Evolutionary conservation across 192 early-diverging fungal species (phyloP).

Genomic region (Geosiphon pyriformis): DNA sequence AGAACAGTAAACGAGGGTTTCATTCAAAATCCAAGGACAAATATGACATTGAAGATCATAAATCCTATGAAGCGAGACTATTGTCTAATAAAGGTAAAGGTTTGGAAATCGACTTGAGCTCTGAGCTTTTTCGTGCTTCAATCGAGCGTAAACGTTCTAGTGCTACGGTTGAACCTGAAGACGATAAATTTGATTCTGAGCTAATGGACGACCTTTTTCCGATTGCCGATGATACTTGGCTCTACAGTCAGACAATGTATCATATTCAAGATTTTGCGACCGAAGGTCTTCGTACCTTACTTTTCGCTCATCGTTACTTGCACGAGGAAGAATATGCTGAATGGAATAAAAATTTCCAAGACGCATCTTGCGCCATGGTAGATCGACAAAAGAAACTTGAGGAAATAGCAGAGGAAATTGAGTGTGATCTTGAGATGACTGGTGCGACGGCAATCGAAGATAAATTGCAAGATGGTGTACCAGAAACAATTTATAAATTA

Average conservation of each 20-base stretch:
- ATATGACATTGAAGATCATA: too few relatives aligned
- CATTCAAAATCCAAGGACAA: too few relatives aligned
- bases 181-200: constrained; percentile 29
- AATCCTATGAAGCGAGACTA: too few relatives aligned
- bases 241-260: constrained; percentile 53
- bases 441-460: constrained; percentile 91
- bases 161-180: constrained; percentile 28
- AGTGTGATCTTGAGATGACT: constrained; percentile 65
- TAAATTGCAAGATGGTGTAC: constrained; percentile 79
- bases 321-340: constrained; percentile 55
- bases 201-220: constrained; percentile 28
- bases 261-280: constrained; percentile 68
- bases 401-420: constrained; percentile 66
- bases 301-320: constrained; percentile 67
- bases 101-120: constrained; percentile 22
- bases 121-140: constrained; percentile 8
- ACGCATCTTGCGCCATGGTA: constrained; percentile 63
- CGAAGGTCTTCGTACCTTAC: constrained; percentile 79
- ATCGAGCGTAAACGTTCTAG: constrained; percentile 25
- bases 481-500: constrained; percentile 75
- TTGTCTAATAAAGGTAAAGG: constrained; percentile 28
- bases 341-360: constrained; percentile 62
- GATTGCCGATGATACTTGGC: constrained; percentile 41
- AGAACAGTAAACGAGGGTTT: constrained; percentile 21
- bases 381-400: constrained; percentile 52